Evolutionary conservation across 129 eudicot species (phyloP).

Genomic region (Silybum marianum): DNA sequence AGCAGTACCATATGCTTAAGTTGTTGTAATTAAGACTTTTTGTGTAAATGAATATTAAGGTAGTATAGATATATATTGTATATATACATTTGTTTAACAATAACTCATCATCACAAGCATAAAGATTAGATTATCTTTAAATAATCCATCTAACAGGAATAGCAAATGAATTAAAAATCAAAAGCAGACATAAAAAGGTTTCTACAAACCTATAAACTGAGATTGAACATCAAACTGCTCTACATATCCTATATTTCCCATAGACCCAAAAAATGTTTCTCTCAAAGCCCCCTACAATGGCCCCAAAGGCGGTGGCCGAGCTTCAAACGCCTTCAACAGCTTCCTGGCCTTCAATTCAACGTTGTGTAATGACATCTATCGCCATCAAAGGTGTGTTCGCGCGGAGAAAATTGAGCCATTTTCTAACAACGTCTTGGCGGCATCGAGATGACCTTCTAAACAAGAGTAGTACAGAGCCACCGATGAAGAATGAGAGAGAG

Average conservation of each 20-base stretch:
- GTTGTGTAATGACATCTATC: slow-evolving; percentile 95
- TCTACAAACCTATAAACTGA: slow-evolving; percentile 42
- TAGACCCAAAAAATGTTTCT: slow-evolving; percentile 66
- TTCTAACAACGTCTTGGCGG: slow-evolving; percentile 79
- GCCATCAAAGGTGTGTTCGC: slow-evolving; percentile 97
- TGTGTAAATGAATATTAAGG: no score
- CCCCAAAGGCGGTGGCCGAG: slow-evolving; percentile 88
- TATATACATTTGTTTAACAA: slow-evolving; percentile 5
- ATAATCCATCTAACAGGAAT: not conserved
- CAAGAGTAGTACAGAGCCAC: slow-evolving; percentile 92
- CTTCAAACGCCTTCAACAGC: slow-evolving; percentile 92
- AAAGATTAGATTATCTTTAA: not conserved
- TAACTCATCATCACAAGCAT: not conserved
- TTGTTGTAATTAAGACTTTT: no score
- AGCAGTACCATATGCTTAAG: no score
- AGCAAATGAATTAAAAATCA: not conserved
- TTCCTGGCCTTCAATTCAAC: slow-evolving; percentile 88
- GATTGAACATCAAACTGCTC: slow-evolving; percentile 34
- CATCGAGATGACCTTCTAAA: slow-evolving; percentile 92
- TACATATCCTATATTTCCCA: slow-evolving; percentile 36
- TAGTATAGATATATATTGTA: no score
- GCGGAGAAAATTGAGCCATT: slow-evolving; percentile 83
- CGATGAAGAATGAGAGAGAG: no score
- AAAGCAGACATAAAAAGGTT: no score
- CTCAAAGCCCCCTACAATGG: slow-evolving; percentile 83